Evolutionary conservation across 108 stramenopile species (phyloP).

Genomic region (Cyclostephanos tholiformis): DNA sequence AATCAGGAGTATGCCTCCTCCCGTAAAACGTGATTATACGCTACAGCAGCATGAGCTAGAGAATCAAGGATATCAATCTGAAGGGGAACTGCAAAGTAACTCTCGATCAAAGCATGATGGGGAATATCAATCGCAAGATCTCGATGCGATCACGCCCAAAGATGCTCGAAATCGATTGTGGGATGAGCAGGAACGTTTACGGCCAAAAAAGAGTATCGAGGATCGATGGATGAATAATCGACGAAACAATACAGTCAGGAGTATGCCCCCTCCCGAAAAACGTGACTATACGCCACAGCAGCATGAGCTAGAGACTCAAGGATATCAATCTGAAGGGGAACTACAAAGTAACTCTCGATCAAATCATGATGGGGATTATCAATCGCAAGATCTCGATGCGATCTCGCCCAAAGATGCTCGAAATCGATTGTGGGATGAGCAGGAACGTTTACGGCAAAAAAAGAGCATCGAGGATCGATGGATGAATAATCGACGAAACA

Average conservation of each 20-base stretch:
- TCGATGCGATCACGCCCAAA: conserved; percentile 20
- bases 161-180: conserved; percentile 35
- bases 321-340: conserved; percentile 1
- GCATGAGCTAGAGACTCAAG: neutral
- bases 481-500: conserved; percentile 26
- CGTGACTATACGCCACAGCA: neutral
- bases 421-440: conserved; percentile 38
- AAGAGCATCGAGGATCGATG: conserved; percentile 28
- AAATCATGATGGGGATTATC: conserved; percentile 24
- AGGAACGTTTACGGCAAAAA: conserved; percentile 13
- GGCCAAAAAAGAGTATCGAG: conserved; percentile 18
- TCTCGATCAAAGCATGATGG: conserved; percentile 2
- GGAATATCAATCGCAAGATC: conserved; percentile 22
- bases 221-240: conserved; percentile 35
- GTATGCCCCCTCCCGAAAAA: conserved; percentile 21
- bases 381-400: conserved; percentile 10
- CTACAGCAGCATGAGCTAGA: neutral
- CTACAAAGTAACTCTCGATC: neutral
- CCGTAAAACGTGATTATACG: conserved; percentile 12
- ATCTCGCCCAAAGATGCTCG: conserved; percentile 32
- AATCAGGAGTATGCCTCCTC: conserved; percentile 18
- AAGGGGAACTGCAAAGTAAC: neutral
- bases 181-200: conserved; percentile 28
- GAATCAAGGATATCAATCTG: neutral
- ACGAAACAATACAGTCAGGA: conserved; percentile 15